phyloP scores from a whole-genome alignment of 2,329 filamentous ascomycete genomes.

The Hypomyces perniciosus region DNA sequence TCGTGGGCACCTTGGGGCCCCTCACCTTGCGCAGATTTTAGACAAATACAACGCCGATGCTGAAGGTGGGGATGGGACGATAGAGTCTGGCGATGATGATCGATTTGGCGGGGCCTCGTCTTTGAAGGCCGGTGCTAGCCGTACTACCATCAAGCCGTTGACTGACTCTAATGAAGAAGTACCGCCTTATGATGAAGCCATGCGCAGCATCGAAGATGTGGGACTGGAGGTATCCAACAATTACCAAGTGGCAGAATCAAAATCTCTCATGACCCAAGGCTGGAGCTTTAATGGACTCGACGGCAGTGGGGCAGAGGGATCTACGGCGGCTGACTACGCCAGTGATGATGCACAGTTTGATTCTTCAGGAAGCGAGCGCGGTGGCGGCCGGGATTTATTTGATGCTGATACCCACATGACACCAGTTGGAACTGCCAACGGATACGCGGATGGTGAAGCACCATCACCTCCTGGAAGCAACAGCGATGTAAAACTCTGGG shows the following conservation, averaged over 20 bases:
- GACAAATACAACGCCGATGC: slow-evolving; percentile 55
- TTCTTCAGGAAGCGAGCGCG: slow-evolving; percentile 32
- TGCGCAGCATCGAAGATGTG: slow-evolving; percentile 43
- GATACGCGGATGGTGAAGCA: neutral
- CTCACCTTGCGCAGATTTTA: slow-evolving; percentile 65
- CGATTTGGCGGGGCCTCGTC: slow-evolving; percentile 31
- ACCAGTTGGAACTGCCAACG: slow-evolving; percentile 13
- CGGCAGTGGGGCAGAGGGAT: slow-evolving; percentile 25
- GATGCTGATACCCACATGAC: slow-evolving; percentile 29
- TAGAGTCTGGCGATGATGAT: slow-evolving; percentile 67
- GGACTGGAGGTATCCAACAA: slow-evolving; percentile 36
- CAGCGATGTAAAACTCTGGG: slow-evolving; percentile 31
- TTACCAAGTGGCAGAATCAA: slow-evolving; percentile 23
- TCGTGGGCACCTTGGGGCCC: slow-evolving; percentile 68
- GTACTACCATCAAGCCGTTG: slow-evolving; percentile 24
- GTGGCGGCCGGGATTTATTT: slow-evolving; percentile 17
- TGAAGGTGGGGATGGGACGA: slow-evolving; percentile 38
- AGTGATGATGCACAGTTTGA: slow-evolving; percentile 41
- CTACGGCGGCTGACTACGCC: slow-evolving; percentile 31
- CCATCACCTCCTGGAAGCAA: slow-evolving; percentile 8
- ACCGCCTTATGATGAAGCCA: slow-evolving; percentile 27
- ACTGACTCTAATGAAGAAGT: slow-evolving; percentile 24
- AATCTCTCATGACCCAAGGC: slow-evolving; percentile 29
- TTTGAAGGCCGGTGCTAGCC: neutral
- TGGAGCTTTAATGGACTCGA: slow-evolving; percentile 44